Percentiles rank a stretch among this genome's conserved stretches.
Evolutionary conservation across 768 basidiomycete species (phyloP).

Genomic region (Tulasnella sp.): DNA sequence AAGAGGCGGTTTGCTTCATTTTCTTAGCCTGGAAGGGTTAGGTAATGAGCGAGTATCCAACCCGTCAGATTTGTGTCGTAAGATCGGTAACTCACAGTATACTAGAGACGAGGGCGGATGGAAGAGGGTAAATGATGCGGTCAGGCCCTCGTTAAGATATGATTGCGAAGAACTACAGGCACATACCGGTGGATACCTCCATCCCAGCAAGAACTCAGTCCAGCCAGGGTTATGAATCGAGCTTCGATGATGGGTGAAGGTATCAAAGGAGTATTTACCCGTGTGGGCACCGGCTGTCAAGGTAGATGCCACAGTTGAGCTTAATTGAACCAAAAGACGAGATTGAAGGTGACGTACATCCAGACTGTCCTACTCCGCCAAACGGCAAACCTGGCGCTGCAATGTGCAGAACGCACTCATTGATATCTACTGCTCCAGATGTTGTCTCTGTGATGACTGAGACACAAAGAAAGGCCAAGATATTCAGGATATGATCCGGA

Average conservation of each 20-base stretch:
- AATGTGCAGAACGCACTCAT: not conserved
- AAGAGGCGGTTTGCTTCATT: no score
- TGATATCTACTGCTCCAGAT: not conserved
- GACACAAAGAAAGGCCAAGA: not conserved
- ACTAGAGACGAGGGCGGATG: no score
- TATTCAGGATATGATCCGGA: not conserved
- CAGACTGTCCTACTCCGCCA: not conserved
- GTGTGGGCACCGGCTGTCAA: constrained; percentile 47
- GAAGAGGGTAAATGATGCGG: no score
- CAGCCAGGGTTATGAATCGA: constrained; percentile 36
- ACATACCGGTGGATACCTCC: not conserved
- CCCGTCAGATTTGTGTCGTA: no score
- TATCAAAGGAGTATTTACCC: constrained; percentile 42
- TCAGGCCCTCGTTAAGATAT: no score
- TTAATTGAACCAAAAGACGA: not conserved
- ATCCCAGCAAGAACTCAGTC: not conserved
- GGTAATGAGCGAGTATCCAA: no score
- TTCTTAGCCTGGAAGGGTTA: no score
- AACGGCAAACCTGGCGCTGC: not conserved
- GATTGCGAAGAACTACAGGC: no score
- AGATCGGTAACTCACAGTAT: no score
- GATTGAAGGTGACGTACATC: not conserved
- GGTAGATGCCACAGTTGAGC: constrained; percentile 18
- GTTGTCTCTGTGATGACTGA: not conserved
- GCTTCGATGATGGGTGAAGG: constrained; percentile 46